A percentile compares a stretch with the other conserved stretches of the same genome.
Evolutionary conservation across 306 rosid species (phyloP).

Genomic region (Cicer yamashitae): DNA sequence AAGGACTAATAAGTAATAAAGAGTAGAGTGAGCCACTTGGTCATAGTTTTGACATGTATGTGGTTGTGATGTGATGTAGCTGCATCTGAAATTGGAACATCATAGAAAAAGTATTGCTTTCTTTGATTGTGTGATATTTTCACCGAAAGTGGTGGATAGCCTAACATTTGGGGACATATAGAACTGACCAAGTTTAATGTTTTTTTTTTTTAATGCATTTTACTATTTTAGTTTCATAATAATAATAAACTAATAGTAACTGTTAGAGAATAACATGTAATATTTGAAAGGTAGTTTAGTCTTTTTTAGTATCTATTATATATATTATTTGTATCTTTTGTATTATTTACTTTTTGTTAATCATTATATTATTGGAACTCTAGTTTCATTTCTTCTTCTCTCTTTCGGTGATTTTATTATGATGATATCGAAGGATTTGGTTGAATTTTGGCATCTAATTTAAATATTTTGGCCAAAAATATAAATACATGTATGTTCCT

Average conservation of each 20-base stretch:
- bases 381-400: no score
- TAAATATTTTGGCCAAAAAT: neutral
- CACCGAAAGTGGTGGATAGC: slow-evolving; percentile 26
- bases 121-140: slow-evolving; percentile 4
- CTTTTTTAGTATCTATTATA: no score
- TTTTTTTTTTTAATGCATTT: neutral
- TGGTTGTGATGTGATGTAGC: slow-evolving; percentile 50
- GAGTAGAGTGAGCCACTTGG: slow-evolving; percentile 34
- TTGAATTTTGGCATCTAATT: no score
- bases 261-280: no score
- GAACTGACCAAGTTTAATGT: neutral
- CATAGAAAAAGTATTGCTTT: neutral
- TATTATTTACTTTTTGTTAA: no score
- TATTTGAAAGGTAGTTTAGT: no score
- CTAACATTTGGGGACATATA: slow-evolving; percentile 34
- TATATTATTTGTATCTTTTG: no score
- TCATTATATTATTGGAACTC: no score
- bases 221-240: slow-evolving; percentile 12
- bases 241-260: neutral
- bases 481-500: neutral
- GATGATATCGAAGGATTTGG: no score
- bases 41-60: slow-evolving; percentile 36
- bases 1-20: neutral
- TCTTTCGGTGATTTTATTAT: no score
- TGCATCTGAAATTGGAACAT: slow-evolving; percentile 37